phyloP scores from a whole-genome alignment of 495 filamentous ascomycete species.

The Aspergillus carlsbadensis region DNA sequence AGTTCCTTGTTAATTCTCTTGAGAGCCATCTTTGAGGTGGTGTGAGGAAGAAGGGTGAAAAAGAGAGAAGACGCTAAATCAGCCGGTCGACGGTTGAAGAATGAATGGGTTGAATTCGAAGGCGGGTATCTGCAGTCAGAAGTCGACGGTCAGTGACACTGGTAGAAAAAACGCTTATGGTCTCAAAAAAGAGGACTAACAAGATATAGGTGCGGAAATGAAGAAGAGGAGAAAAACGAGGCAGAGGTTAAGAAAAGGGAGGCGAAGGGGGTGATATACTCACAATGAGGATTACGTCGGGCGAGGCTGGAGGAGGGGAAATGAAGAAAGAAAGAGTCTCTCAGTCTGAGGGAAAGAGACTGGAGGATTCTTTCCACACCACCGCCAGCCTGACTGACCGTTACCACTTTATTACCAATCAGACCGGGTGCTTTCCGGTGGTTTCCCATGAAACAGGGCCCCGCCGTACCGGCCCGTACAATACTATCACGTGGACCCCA shows the following conservation, averaged over 20 bases:
- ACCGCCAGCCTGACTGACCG: background rate
- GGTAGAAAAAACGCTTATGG: background rate
- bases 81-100: conserved; percentile 19
- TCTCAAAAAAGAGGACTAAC: background rate
- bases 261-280: conserved; percentile 23
- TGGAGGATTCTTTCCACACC: background rate
- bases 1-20: conserved; percentile 99
- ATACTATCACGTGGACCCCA: no score
- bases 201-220: background rate
- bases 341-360: conserved; percentile 7
- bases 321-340: conserved; percentile 10
- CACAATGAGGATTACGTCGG: conserved; percentile 21
- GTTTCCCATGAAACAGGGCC: no score
- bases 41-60: conserved; percentile 13
- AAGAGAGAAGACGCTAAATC: conserved; percentile 9
- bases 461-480: no score
- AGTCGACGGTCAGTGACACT: conserved; percentile 12
- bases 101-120: conserved; percentile 18
- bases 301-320: conserved; percentile 19
- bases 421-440: no score
- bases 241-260: conserved; percentile 8
- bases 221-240: background rate
- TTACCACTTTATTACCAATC: background rate
- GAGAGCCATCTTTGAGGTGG: conserved; percentile 76
- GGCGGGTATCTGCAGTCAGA: conserved; percentile 18